These are phyloP conservation scores for Saururus chinensis DNA, from an alignment of 164 flowering plant species.

Conservation along the genomic window DNA sequence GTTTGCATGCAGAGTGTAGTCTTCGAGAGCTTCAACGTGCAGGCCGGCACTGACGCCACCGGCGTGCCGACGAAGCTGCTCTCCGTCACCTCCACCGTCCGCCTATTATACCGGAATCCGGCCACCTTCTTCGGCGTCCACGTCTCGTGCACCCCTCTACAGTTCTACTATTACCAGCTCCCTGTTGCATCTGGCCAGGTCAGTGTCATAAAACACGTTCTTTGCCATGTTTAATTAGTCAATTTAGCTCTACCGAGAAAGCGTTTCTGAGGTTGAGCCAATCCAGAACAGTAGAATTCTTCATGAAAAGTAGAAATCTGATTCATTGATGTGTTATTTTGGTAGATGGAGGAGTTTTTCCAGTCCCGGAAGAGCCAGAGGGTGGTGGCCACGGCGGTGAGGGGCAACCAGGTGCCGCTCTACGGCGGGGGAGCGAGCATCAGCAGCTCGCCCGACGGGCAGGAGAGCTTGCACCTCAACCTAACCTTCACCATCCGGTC, in stretches of 20 bases:
- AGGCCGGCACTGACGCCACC: slow-evolving; percentile 58
- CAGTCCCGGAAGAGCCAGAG: slow-evolving; percentile 53
- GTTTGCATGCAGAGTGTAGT: slow-evolving; percentile 62
- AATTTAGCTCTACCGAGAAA: no score
- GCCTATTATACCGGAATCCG: slow-evolving; percentile 44
- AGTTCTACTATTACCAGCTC: slow-evolving; percentile 47
- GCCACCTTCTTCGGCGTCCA: slow-evolving; percentile 85
- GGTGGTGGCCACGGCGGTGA: slow-evolving; percentile 23
- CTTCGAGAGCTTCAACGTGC: slow-evolving; percentile 47
- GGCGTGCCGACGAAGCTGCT: slow-evolving; percentile 89
- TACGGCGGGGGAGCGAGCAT: slow-evolving; percentile 57
- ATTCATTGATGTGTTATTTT: not conserved
- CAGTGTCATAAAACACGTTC: slow-evolving; percentile 2
- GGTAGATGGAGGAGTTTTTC: slow-evolving; percentile 56
- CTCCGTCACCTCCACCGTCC: slow-evolving; percentile 66
- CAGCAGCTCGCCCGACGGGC: slow-evolving; percentile 10
- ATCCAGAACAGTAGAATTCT: no score
- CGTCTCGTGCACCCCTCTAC: slow-evolving; percentile 60
- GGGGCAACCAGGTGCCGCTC: slow-evolving; percentile 55
- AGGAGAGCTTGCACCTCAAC: slow-evolving; percentile 38
- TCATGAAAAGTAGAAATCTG: no score
- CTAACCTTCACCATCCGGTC: slow-evolving; percentile 60
- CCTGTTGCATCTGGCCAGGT: slow-evolving; percentile 72
- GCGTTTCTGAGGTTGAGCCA: no score
- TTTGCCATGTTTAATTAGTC: not conserved